Base-by-base conservation (phyloP, 1,284 basidiomycete species). In the Fomitopsis betulina region DNA sequence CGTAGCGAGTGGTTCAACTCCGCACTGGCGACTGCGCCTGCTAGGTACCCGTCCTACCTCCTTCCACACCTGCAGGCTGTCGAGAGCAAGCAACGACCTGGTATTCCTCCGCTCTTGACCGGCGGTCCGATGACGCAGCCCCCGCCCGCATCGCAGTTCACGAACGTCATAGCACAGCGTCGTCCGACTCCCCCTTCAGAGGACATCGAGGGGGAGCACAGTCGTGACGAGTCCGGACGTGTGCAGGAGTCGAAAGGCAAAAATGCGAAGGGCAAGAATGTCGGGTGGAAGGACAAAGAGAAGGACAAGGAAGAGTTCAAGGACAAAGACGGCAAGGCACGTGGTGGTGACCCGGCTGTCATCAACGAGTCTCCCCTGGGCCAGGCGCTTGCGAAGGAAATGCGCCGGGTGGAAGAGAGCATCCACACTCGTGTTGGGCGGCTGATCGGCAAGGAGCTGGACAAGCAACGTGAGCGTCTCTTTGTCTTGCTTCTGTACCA, bases 371-470 rank as follows among this genome's bases (percentile, higher is more conserved):
- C 80, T 25, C 71, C 75, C 40, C 70, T 89, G 49, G 80, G 80
- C 25, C 77, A 80, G 56, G 74, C 79, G 15, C 74, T 91, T 53
- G 77, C 81, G 42, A 84, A 84, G 68, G 91, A 93, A 72, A 89
- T 93, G 65, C 85, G 80, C 69, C 88, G 87, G 76, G 84, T 87
- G 40, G 91, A 93, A 70, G 91, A 91, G 66, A 91, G 74, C 63
- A 73, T 94, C 55, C 86, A 90, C 63, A 84, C 72, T 45, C 84
- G 86, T 51, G 84, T 94, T 58, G 86, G 84, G 19, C 81, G 87
- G 47, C 73, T 92, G 56, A 84, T 94, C 63, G 81, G 83, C 39
- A 92, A 91, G 74, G 90, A 93, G 72, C 84, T 94, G 76, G 91
- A 93, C 67, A 92, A 89, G 73, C 91, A 93, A 72, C 85, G 91